Evolutionary conservation across 2,329 filamentous ascomycete species (phyloP), one percentile per base, ranked within the genome.

Genomic region (Penicillium corylophilum): DNA sequence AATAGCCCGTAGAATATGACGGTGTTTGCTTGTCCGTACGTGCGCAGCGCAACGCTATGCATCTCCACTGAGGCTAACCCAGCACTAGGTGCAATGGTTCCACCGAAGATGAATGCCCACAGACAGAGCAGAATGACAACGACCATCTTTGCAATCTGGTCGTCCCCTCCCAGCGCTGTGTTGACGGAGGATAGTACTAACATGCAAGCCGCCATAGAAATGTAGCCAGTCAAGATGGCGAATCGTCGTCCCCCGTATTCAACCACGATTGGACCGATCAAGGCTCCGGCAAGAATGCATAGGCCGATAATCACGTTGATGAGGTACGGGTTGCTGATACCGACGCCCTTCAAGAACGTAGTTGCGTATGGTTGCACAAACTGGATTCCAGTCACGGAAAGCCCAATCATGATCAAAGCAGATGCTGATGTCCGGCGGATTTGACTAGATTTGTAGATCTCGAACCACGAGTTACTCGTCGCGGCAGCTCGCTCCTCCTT

Each of bases 71-170:
- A 59, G 3, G 61, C 51, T n/a, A 64, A 47, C 24, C 57, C 55
- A 2, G 60, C 56, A 38, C 55, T 61, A 0, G 64, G 59, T 1
- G 59, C 63, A 16, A 64, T 58, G 7, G 59, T 63, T 24, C 57
- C 54, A 10, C 64, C 64, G 45, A 66, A 66, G 0, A 63, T 39
- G 20, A 65, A 65, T 1, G 62, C 51, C 64, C 64, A 66, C 3
- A 64, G 24, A 47, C 58, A 64, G 16, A 66, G 54, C 31, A 66
- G 61, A 3, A 61, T 53, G 16, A 66, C 59, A 4, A 65, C 48
- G 8, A 64, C 61, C 6, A 59, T 54, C 35, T 64, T 59, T 1
- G 63, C 56, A 9, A 42, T 45, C 7, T 33, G 55, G 13, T 44
- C 55, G n/a, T 44, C 36, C 35, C 48, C 26, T 5, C 62, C 56